Evolutionary conservation across 495 filamentous ascomycete species (phyloP), one percentile per base, ranked within the genome.

Genomic region (Bathelium albidoporum): DNA sequence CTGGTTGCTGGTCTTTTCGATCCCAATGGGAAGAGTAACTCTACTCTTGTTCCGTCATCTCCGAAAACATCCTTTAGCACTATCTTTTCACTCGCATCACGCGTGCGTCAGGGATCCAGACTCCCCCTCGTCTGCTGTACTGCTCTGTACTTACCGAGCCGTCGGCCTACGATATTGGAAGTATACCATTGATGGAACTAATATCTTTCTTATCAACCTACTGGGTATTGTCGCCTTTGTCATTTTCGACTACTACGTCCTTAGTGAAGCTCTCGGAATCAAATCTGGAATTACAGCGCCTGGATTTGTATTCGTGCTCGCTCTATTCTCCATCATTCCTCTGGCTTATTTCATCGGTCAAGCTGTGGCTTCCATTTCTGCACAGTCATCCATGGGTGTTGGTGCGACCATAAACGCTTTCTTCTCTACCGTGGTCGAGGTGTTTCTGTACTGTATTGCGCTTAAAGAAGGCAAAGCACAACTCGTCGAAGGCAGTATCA

Each of bases 341-440:
- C 75, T 99, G n/a, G 94, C 94, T 32, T 97, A 99, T 75, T 99
- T 97, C 78, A 99, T 99, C 73, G 94, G 94, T 10, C 94, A 99
- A 75, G 94, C 94, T 59, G 94, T 99, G 45, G 94, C 94, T n/a
- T 97, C 94, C 36, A 97, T 99, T 68, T 97, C 94, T 18, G 94
- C 94, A 10, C 94, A 99, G 71, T 96, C 91, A 20, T 95, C 91
- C n/a, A 99, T 99, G 94, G 94, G 94, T n/a, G 80, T 99, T 32
- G 94, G 94, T 73, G 95, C 94, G 59, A 94, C 92, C 20, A 91
- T 97, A 76, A 99, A 99, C 66, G 94, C 94, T 36, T 96, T 97
- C 75, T 99, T 99, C 78, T 96, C 91, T n/a, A 99, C 94, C 10
- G 78, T 99, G 24, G 94, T 99, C 26, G 94, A 99, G 72, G 94